Percentiles rank a stretch among this genome's conserved stretches.
These are phyloP conservation scores for Rubus parviflorus DNA, from an alignment of 306 rosid genomes.

Conservation along the genomic window DNA sequence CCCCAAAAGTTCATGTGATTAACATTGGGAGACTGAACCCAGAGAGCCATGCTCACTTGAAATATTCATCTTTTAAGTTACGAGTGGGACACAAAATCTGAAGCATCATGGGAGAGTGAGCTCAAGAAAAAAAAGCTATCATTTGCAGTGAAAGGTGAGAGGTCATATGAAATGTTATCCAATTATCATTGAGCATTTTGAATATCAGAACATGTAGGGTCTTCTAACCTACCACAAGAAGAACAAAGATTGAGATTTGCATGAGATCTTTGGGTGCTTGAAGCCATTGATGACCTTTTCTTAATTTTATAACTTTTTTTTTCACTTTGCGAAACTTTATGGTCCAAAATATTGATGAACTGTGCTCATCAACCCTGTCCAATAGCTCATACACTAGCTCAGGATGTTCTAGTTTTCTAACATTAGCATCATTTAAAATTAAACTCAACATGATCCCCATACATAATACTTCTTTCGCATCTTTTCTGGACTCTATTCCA, in stretches of 20 bases:
- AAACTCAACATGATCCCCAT: neutral
- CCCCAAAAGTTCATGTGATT: slow-evolving; percentile 13
- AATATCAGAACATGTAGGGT: slow-evolving; percentile 14
- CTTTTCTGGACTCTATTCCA: too few relatives aligned
- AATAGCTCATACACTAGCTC: neutral
- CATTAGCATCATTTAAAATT: neutral
- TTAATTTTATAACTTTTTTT: neutral
- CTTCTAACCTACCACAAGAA: slow-evolving; percentile 21
- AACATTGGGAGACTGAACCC: slow-evolving; percentile 23
- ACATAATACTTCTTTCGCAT: neutral
- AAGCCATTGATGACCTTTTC: slow-evolving; percentile 3
- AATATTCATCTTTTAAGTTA: neutral
- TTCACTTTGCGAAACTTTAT: neutral
- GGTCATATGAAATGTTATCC: neutral
- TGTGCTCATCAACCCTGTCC: neutral
- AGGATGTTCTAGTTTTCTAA: neutral
- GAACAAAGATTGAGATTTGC: neutral
- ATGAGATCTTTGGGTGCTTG: slow-evolving; percentile 12
- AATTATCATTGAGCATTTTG: slow-evolving; percentile 8
- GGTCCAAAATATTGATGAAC: neutral
- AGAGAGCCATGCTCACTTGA: neutral
- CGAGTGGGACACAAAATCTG: slow-evolving; percentile 28
- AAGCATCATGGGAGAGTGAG: neutral
- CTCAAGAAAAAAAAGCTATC: slow-evolving; percentile 4
- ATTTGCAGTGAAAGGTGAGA: slow-evolving; percentile 11